Percentiles rank a stretch among this genome's conserved stretches.
Conservation (phyloP, 1,139 yeast genomes). For the Suhomyces maxii region DNA sequence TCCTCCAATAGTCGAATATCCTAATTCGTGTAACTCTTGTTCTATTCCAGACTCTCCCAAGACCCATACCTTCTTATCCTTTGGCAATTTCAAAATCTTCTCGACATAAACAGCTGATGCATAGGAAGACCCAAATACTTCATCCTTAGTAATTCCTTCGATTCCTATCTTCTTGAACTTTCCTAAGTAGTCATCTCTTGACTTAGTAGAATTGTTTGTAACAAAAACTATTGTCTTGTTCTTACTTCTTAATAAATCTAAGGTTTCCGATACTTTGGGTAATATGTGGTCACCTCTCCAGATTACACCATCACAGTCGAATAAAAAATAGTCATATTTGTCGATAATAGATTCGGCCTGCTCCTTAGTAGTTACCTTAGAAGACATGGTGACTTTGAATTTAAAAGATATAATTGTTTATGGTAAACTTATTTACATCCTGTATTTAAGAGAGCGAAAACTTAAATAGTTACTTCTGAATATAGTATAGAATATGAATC, state of each 20-base stretch:
- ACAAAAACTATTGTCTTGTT: conserved; percentile 78
- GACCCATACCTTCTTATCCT: conserved; percentile 57
- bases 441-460: not conserved
- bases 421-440: not conserved
- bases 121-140: conserved; percentile 87
- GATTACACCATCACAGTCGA: conserved; percentile 52
- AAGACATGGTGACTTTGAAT: conserved; percentile 16
- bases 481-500: no score
- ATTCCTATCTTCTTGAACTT: conserved; percentile 81
- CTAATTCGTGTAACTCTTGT: conserved; percentile 42
- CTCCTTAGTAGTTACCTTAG: conserved; percentile 21
- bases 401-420: no score
- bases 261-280: conserved; percentile 43
- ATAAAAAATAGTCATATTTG: conserved; percentile 41
- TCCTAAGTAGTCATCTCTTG: conserved; percentile 70
- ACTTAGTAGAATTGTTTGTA: conserved; percentile 92
- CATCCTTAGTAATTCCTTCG: conserved; percentile 57
- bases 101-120: conserved; percentile 87
- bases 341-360: conserved; percentile 26
- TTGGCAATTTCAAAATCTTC: conserved; percentile 68
- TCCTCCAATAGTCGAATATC: conserved; percentile 46
- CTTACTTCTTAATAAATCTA: conserved; percentile 30
- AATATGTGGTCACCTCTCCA: conserved; percentile 51
- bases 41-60: conserved; percentile 50
- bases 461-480: not conserved